Base-by-base conservation (phyloP, 257 asterid genomes). In the Capsicum baccatum region DNA sequence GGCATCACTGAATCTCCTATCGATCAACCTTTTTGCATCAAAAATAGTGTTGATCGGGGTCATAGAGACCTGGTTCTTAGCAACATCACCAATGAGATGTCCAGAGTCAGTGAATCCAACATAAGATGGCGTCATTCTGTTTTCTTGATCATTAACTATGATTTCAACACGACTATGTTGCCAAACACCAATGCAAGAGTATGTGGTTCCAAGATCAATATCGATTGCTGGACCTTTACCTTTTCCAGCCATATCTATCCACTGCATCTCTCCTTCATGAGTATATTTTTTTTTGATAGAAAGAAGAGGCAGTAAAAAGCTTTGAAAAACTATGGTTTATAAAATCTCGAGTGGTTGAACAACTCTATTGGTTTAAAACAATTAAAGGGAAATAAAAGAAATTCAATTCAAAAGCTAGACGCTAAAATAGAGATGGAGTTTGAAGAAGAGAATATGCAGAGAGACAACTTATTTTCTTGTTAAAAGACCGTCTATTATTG, bases 91-190 rank as follows among this genome's bases (percentile, higher is more conserved):
- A 8, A 68, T 68, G 8, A 37, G 26, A 0, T 52, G 39, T 68
- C 37, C 76, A 68, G 13, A 37, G 39, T 37, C 52, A 14, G 76
- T 68, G 52, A 68, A 68, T 0, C 26, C 76, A 37, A 68, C 52
- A 16, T 68, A 68, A 6, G 76, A 68, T 68, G 76, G 76, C 15
- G 76, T 68, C 39, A 52, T 68, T 8, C 76, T 68, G 26, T 68
- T 68, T 7, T 52, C 52, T 68, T 68, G 76, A 68, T 68, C 76
- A 37, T 68, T 68, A 6, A 26, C 52, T 15, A 68, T 68, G 0
- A 68, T 68, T 11, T 68, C 52, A 14, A 68, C 76, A 15, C 52
- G 52, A 37, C 14, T 52, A 8, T 68, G 39, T 68, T 68, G 52
- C 76, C 76, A 68, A 14, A 68, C 52, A 1, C 76, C 76, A 37